Percentiles rank a stretch among this genome's conserved stretches.
Conservation (phyloP, 805 yeast species). For the Candida glaebosa region DNA sequence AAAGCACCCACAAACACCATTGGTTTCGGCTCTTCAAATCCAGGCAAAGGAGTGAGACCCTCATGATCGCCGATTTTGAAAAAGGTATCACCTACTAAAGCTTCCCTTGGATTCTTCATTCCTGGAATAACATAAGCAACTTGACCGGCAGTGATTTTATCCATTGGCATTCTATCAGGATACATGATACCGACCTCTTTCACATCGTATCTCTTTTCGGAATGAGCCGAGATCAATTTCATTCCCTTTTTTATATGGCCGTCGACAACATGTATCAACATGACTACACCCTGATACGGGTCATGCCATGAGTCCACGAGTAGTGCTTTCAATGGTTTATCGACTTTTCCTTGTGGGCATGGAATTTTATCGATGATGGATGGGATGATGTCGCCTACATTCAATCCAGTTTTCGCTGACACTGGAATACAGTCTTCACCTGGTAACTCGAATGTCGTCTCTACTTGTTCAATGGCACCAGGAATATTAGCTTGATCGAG, state of each 20-base stretch:
- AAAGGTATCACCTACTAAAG: conserved; percentile 88
- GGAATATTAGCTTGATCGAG: conserved; percentile 83
- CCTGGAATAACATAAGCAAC: conserved; percentile 95
- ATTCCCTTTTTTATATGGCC: conserved; percentile 75
- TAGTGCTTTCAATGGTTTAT: conserved; percentile 62
- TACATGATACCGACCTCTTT: conserved; percentile 95
- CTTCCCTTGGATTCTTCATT: conserved; percentile 83
- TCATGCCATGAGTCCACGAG: conserved; percentile 99
- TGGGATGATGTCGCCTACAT: conserved; percentile 78
- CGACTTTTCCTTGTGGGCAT: conserved; percentile 58
- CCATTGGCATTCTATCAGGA: conserved; percentile 75
- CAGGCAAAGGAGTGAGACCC: conserved; percentile 76
- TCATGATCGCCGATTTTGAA: conserved; percentile 54
- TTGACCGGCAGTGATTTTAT: conserved; percentile 76
- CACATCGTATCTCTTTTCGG: conserved; percentile 73
- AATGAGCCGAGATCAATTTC: conserved; percentile 73
- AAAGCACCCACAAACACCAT: conserved; percentile 99
- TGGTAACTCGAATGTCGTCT: conserved; percentile 75
- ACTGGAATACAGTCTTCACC: conserved; percentile 73
- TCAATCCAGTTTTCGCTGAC: conserved; percentile 87
- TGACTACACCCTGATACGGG: conserved; percentile 83
- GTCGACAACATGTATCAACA: conserved; percentile 80
- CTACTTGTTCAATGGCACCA: conserved; percentile 80
- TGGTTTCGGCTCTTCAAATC: conserved; percentile 95
- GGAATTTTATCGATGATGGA: conserved; percentile 80